Conservation (phyloP, 164 flowering plant genomes). For the Kingdonia uniflora region DNA sequence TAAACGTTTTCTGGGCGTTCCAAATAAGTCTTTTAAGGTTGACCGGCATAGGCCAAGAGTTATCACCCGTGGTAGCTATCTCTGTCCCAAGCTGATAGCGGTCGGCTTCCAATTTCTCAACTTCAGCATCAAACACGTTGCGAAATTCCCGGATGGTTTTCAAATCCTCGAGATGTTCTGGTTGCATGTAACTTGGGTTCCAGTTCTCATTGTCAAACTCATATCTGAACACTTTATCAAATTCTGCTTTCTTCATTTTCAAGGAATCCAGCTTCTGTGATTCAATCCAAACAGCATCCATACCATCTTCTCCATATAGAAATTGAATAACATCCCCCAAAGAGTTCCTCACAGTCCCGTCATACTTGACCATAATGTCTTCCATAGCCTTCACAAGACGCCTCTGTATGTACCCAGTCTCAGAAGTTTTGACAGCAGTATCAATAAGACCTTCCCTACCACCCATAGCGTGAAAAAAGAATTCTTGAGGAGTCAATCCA, state of each 20-base stretch:
- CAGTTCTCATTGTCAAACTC: constrained; percentile 75
- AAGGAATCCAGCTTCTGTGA: constrained; percentile 81
- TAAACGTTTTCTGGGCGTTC: constrained; percentile 96
- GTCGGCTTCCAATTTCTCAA: constrained; percentile 83
- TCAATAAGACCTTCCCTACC: constrained; percentile 99
- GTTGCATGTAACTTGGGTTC: constrained; percentile 79
- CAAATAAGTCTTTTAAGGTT: constrained; percentile 85
- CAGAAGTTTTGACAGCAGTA: constrained; percentile 98
- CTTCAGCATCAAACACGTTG: constrained; percentile 93
- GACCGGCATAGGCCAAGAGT: constrained; percentile 87
- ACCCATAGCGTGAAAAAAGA: constrained; percentile 99
- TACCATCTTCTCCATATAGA: constrained; percentile 97
- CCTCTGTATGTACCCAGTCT: constrained; percentile 97
- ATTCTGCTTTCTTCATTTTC: constrained; percentile 75
- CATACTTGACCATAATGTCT: constrained; percentile 99
- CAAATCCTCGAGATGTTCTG: constrained; percentile 83
- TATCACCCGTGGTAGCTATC: constrained; percentile 92
- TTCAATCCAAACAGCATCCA: constrained; percentile 99
- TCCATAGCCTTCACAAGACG: constrained; percentile 98
- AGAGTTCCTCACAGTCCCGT: constrained; percentile 95
- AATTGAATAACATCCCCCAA: constrained; percentile 96
- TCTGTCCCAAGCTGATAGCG: constrained; percentile 85
- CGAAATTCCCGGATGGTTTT: constrained; percentile 77
- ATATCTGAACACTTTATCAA: constrained; percentile 57
- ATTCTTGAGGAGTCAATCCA: constrained; percentile 95